Base-by-base conservation (phyloP, 148 eudicot genomes). In the Chenopodium album region DNA sequence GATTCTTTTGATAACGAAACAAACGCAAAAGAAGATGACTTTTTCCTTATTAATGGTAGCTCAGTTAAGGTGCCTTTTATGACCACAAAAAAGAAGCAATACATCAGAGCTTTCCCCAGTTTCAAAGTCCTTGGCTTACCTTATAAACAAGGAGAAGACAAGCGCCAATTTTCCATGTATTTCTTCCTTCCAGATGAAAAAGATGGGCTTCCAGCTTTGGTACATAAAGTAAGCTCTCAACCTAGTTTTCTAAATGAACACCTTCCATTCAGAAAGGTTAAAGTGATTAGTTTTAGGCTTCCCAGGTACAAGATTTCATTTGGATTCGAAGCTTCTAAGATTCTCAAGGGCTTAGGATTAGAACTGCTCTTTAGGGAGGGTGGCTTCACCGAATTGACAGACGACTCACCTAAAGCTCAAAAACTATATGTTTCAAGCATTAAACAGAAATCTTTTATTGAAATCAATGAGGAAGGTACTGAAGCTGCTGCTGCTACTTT, bases 391-490 rank as follows among this genome's bases (percentile, higher is more conserved):
- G 95, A 89, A 84, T 90, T 94, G 92, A 93, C 90, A 44, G 91
- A 87, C 71, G 91, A 87, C 71, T 88, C 92, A 1, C 75, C 87
- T 12, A 31, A 60, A 23, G 92, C 89, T 67, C 37, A 80, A 37
- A 84, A 86, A 31, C 88, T 12, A 9, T 91, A 59, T 65, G 97
- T 94, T 64, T 94, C 98, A 0, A 86, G 84, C 79, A 88, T 94
- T 68, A 87, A 84, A 48, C 98, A 94, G 34, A 94, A 90, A 81
- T 88, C 95, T 4, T 91, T 87, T 70, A 88, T 94, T 29, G 98
- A 94, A 82, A 92, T 94, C 10, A 92, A 94, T 29, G 98, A 94
- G 79, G 97, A 92, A 90, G 98, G 98, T 11, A 92, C 97, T 9
- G 92, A 92, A 84, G 98, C 95, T 54, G 97, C 95, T 56, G 94